Evolutionary conservation across 257 asterid genomes (phyloP).

Genomic region (Asclepias syriaca): DNA sequence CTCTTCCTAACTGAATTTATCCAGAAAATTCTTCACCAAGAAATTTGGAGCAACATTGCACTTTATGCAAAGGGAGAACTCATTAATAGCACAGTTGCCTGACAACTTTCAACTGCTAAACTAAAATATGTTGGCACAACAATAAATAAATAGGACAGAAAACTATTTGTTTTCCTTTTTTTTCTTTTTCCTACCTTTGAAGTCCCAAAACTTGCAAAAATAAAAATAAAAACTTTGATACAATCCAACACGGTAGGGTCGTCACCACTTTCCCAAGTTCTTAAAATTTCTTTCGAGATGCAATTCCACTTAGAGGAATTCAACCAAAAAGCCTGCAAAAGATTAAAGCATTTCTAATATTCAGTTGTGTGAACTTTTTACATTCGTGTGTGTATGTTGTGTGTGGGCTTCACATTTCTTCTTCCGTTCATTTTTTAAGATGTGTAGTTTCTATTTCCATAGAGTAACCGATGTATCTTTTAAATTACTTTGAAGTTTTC

Average conservation of each 20-base stretch:
- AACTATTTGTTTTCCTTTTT: too few relatives aligned
- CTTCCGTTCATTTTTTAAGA: not conserved
- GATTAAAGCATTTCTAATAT: not conserved
- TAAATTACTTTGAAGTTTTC: not conserved
- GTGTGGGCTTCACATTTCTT: not conserved
- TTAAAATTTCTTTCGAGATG: not conserved
- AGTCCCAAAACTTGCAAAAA: too few relatives aligned
- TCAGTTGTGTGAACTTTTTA: not conserved
- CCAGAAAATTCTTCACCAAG: not conserved
- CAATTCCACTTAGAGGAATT: not conserved
- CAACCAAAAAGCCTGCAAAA: not conserved
- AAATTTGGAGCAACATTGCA: not conserved
- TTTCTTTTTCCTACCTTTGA: too few relatives aligned
- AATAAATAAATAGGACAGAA: too few relatives aligned
- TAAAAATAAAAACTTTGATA: too few relatives aligned
- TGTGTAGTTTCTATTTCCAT: not conserved
- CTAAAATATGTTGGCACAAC: too few relatives aligned
- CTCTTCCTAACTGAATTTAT: too few relatives aligned
- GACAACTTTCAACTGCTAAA: too few relatives aligned
- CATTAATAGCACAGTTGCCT: too few relatives aligned
- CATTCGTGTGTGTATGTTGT: too few relatives aligned
- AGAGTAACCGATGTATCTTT: not conserved
- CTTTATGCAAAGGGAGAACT: not conserved
- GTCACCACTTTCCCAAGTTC: not conserved
- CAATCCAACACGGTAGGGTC: not conserved